A percentile compares a stretch with the other conserved stretches of the same genome.
Evolutionary conservation across 805 yeast species (phyloP).

Genomic region (Candida golubevii): DNA sequence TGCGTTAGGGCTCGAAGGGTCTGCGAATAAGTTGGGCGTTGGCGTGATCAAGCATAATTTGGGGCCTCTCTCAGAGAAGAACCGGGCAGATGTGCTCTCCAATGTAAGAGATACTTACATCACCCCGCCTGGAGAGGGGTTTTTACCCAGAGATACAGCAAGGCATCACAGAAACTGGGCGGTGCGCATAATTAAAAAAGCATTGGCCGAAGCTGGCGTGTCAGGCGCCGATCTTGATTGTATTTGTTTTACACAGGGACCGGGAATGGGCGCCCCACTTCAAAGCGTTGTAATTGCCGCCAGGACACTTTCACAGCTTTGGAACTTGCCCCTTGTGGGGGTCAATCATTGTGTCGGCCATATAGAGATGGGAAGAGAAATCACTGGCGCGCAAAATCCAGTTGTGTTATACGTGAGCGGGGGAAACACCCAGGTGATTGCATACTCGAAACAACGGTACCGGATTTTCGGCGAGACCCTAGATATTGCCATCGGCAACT

Average conservation of each 20-base stretch:
- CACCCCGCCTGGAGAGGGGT: slow-evolving; percentile 98
- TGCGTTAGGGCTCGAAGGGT: slow-evolving; percentile 93
- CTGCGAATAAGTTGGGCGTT: slow-evolving; percentile 94
- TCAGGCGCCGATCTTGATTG: slow-evolving; percentile 56
- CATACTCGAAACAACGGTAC: slow-evolving; percentile 88
- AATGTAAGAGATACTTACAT: slow-evolving; percentile 92
- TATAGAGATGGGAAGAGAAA: slow-evolving; percentile 98
- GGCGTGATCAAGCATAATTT: slow-evolving; percentile 77
- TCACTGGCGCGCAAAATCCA: slow-evolving; percentile 96
- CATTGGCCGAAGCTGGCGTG: slow-evolving; percentile 60
- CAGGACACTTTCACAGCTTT: slow-evolving; percentile 71
- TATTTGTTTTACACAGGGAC: slow-evolving; percentile 95
- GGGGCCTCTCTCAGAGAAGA: slow-evolving; percentile 52
- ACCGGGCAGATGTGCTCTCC: slow-evolving; percentile 73
- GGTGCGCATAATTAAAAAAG: slow-evolving; percentile 63
- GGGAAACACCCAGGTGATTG: slow-evolving; percentile 97
- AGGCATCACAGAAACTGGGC: slow-evolving; percentile 96
- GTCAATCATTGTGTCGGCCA: slow-evolving; percentile 98
- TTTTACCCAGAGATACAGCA: slow-evolving; percentile 93
- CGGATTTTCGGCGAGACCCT: slow-evolving; percentile 99
- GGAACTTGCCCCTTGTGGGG: slow-evolving; percentile 84
- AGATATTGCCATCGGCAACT: slow-evolving; percentile 96
- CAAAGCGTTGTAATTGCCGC: slow-evolving; percentile 93
- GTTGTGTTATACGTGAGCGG: slow-evolving; percentile 97
- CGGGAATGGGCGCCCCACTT: slow-evolving; percentile 99